A percentile compares a stretch with the other conserved stretches of the same genome.
These are phyloP conservation scores for Ustilaginoidea virens DNA, from an alignment of 2,329 filamentous ascomycete genomes.

Conservation along the genomic window DNA sequence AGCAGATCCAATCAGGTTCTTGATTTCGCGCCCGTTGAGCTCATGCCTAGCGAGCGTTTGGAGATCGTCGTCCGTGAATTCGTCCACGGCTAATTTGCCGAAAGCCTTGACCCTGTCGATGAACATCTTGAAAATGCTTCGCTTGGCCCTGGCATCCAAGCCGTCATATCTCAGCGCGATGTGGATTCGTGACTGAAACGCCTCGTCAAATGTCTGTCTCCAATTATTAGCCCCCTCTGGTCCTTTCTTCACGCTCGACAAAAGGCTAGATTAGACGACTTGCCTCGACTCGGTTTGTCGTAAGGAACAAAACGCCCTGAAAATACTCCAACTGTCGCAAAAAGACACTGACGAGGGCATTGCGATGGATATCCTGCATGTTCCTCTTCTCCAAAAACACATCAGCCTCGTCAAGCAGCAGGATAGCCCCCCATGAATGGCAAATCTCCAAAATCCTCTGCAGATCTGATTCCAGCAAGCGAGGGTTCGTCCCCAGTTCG, in stretches of 20 bases:
- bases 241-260: too few relatives aligned
- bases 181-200: slow-evolving; percentile 79
- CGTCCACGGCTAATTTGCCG: slow-evolving; percentile 43
- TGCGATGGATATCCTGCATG: slow-evolving; percentile 70
- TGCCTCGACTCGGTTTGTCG: slow-evolving; percentile 68
- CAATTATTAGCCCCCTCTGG: slow-evolving; percentile 5
- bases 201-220: slow-evolving; percentile 64
- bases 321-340: slow-evolving; percentile 80
- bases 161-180: slow-evolving; percentile 70
- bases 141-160: slow-evolving; percentile 56
- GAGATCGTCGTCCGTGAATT: slow-evolving; percentile 53
- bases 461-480: slow-evolving; percentile 58
- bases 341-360: slow-evolving; percentile 77
- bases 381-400: slow-evolving; percentile 74
- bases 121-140: slow-evolving; percentile 73
- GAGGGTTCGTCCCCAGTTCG: slow-evolving; percentile 65
- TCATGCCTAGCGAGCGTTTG: slow-evolving; percentile 50
- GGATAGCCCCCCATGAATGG: slow-evolving; percentile 71
- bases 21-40: slow-evolving; percentile 56
- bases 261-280: too few relatives aligned
- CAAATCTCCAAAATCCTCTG: slow-evolving; percentile 78
- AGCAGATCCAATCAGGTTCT: slow-evolving; percentile 72
- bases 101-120: slow-evolving; percentile 54
- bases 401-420: slow-evolving; percentile 75
- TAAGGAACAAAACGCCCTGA: slow-evolving; percentile 79